Evolutionary conservation across 305 asterid species (phyloP).

Genomic region (Coffea humblotiana): DNA sequence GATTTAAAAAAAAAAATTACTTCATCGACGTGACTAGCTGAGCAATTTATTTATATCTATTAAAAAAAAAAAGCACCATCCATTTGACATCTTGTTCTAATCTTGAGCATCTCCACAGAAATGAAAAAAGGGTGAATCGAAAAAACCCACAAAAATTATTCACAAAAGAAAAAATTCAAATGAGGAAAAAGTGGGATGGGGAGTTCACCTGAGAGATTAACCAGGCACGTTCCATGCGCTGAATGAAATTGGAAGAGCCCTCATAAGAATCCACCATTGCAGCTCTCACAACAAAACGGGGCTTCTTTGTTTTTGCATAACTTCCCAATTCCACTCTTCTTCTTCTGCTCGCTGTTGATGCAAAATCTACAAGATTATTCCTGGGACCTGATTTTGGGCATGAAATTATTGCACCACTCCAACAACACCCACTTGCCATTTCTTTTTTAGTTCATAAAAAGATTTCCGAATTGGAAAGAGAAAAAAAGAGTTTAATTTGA

Average conservation of each 20-base stretch:
- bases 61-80: background rate
- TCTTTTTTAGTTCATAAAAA: too few species aligned
- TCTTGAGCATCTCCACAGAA: background rate
- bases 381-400: conserved; percentile 8
- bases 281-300: conserved; percentile 51
- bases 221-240: conserved; percentile 89
- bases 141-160: background rate
- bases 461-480: background rate
- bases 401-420: conserved; percentile 34
- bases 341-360: background rate
- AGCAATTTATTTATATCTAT: background rate
- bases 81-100: background rate
- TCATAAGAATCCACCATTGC: conserved; percentile 67
- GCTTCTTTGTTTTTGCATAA: conserved; percentile 26
- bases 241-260: conserved; percentile 49
- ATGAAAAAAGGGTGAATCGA: background rate
- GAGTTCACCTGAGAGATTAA: conserved; percentile 71
- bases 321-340: conserved; percentile 16
- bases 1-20: background rate
- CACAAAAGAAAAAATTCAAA: background rate
- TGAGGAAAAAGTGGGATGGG: background rate
- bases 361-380: background rate
- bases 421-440: conserved; percentile 38
- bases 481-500: too few species aligned
- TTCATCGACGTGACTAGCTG: too few species aligned